phyloP scores from a whole-genome alignment of 2,329 filamentous ascomycete genomes.

The Chaetothyriales sp. region DNA sequence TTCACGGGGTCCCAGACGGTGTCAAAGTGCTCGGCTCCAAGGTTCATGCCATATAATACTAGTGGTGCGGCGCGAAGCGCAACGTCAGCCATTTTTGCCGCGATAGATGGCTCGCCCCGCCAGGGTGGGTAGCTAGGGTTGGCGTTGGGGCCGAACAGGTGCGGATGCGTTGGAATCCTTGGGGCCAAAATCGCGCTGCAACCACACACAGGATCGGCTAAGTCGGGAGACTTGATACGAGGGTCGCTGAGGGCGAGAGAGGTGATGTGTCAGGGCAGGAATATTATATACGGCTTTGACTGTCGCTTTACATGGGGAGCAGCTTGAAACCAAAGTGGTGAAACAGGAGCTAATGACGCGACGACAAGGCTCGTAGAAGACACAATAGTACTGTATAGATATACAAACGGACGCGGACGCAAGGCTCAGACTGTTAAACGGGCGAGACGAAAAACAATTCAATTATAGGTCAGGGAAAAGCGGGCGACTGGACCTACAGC shows the following conservation, averaged over 20 bases:
- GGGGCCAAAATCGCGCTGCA: not conserved
- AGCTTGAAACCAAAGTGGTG: not conserved
- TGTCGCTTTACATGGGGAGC: too few relatives aligned
- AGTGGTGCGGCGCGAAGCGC: conserved; percentile 8
- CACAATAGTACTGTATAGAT: too few relatives aligned
- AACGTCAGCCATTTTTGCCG: not conserved
- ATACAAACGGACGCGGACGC: too few relatives aligned
- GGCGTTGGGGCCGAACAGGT: too few relatives aligned
- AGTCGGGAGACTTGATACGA: not conserved
- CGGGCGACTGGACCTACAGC: too few relatives aligned
- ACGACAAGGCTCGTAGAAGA: not conserved
- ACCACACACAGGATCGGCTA: not conserved
- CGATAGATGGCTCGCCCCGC: too few relatives aligned
- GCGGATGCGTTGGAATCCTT: not conserved
- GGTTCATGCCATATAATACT: conserved; percentile 12
- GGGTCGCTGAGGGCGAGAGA: too few relatives aligned
- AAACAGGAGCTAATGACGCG: not conserved
- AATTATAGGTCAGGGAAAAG: not conserved
- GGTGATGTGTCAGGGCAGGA: not conserved
- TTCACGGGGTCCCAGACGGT: conserved; percentile 14
- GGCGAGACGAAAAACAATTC: not conserved
- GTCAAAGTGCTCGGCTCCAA: conserved; percentile 14
- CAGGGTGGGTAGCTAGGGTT: too few relatives aligned
- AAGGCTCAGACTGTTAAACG: not conserved
- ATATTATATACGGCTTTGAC: not conserved